Evolutionary conservation across 192 early-diverging fungal genomes (phyloP).

Genomic region (Diversispora eburnea): DNA sequence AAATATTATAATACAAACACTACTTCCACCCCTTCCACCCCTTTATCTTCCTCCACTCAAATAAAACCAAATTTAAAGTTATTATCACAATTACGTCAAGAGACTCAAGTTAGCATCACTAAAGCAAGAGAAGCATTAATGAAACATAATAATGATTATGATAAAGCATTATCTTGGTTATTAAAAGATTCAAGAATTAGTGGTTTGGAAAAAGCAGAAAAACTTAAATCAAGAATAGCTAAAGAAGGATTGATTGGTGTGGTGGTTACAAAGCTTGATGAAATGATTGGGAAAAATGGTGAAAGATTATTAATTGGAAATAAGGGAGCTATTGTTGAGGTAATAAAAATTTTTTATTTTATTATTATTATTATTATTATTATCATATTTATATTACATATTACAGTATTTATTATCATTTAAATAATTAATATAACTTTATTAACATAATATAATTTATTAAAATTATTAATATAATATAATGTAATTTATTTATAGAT

Average conservation of each 20-base stretch:
- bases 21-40: too few relatives aligned
- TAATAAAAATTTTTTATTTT: conserved; percentile 23
- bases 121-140: conserved; percentile 86
- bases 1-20: too few relatives aligned
- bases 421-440: neutral
- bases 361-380: neutral
- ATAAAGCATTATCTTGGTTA: conserved; percentile 78
- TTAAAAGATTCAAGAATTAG: conserved; percentile 63
- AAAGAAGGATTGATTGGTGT: conserved; percentile 76
- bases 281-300: conserved; percentile 25
- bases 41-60: neutral
- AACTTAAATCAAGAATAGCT: conserved; percentile 74
- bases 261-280: conserved; percentile 50
- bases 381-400: too few relatives aligned
- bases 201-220: conserved; percentile 76
- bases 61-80: conserved; percentile 34
- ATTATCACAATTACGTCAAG: conserved; percentile 71
- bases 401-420: too few relatives aligned
- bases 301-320: conserved; percentile 23
- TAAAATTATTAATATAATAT: neutral
- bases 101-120: conserved; percentile 72
- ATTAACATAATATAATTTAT: neutral
- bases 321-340: conserved; percentile 65
- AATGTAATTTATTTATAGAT: conserved; percentile 42
- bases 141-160: conserved; percentile 66